These are phyloP conservation scores for Aspergillus carlsbadensis DNA, from an alignment of 495 filamentous ascomycete genomes.

Conservation along the genomic window DNA sequence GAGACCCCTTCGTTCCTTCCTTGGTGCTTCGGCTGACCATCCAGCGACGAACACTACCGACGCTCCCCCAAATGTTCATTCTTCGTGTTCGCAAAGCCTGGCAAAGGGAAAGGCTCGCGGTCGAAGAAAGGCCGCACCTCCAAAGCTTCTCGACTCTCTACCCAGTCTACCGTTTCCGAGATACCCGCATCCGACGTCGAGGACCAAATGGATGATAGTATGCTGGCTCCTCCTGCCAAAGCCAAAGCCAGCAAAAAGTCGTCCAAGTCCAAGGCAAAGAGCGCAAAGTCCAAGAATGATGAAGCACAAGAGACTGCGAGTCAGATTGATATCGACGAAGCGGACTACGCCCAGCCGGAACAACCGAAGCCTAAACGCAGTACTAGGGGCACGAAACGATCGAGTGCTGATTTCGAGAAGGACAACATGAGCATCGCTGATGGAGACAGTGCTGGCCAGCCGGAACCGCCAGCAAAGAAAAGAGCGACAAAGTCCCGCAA, in stretches of 20 bases:
- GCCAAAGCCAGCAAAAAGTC: constrained; percentile 52
- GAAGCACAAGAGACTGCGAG: constrained; percentile 52
- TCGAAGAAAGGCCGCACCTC: constrained; percentile 60
- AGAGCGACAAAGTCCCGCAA: constrained; percentile 56
- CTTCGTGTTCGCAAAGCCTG: constrained; percentile 57
- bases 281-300: constrained; percentile 54
- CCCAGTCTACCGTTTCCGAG: constrained; percentile 63
- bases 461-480: constrained; percentile 61
- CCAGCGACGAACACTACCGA: constrained; percentile 74
- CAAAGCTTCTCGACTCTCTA: constrained; percentile 69
- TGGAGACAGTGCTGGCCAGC: constrained; percentile 18
- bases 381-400: constrained; percentile 61
- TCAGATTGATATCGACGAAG: constrained; percentile 32
- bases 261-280: constrained; percentile 38
- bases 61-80: constrained; percentile 80
- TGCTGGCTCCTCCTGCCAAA: constrained; percentile 53
- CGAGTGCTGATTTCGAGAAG: constrained; percentile 60
- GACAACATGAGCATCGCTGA: constrained; percentile 31
- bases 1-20: constrained; percentile 35
- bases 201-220: constrained; percentile 63
- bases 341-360: constrained; percentile 30
- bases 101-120: constrained; percentile 43
- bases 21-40: constrained; percentile 26
- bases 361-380: constrained; percentile 42
- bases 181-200: constrained; percentile 55